Conservation (phyloP, 2,329 filamentous ascomycete genomes). For the Biscogniauxia sp. region DNA sequence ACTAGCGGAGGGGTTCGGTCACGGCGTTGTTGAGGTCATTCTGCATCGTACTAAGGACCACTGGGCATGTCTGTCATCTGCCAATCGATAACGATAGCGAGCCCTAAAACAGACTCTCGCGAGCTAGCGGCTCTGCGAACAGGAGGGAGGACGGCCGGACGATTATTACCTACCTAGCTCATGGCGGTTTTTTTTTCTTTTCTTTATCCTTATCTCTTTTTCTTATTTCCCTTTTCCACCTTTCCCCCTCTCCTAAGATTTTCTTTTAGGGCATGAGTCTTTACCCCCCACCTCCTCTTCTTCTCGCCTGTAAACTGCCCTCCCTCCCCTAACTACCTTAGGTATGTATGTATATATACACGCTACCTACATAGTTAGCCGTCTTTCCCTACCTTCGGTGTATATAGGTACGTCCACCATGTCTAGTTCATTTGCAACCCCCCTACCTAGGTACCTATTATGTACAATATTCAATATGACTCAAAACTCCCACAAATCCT, state of each 20-base stretch:
- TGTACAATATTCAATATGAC: not conserved
- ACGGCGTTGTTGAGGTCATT: constrained; percentile 1
- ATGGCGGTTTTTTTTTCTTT: too few species aligned
- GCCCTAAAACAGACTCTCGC: not conserved
- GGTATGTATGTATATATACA: too few species aligned
- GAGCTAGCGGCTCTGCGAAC: not conserved
- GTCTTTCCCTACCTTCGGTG: too few species aligned
- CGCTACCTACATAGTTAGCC: too few species aligned
- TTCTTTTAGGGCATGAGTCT: not conserved
- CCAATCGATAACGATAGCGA: not conserved
- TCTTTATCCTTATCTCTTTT: too few species aligned
- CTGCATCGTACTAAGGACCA: not conserved
- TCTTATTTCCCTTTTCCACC: too few species aligned
- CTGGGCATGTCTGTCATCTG: not conserved
- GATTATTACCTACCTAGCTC: too few species aligned
- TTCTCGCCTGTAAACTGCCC: not conserved
- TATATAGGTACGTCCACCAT: too few species aligned
- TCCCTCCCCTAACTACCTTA: too few species aligned
- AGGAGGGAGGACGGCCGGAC: not conserved
- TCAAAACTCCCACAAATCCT: not conserved
- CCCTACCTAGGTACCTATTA: too few species aligned
- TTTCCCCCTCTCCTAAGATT: too few species aligned
- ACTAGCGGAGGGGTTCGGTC: not conserved
- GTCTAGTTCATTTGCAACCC: too few species aligned
- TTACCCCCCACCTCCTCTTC: not conserved